These are phyloP conservation scores for Nematocida sp. DNA, from an alignment of 371 early-diverging fungal species.

Conservation along the genomic window DNA sequence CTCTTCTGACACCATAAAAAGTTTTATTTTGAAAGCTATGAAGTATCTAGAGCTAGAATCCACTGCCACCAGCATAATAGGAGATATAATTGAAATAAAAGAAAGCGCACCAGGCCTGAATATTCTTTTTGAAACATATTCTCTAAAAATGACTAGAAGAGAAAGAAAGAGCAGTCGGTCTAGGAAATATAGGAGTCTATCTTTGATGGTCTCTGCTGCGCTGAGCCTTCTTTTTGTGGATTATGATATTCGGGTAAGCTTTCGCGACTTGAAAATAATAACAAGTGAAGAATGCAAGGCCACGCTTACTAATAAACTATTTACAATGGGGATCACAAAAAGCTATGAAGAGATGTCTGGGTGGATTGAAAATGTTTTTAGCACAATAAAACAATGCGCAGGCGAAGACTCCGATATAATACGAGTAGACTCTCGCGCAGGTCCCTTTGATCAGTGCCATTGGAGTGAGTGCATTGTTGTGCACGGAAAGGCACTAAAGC, in stretches of 20 bases:
- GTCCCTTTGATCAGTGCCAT: constrained; percentile 52
- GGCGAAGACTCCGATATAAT: constrained; percentile 34
- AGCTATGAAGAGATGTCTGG: constrained; percentile 40
- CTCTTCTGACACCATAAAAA: constrained; percentile 46
- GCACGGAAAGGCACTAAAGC: constrained; percentile 35
- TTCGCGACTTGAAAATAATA: constrained; percentile 11
- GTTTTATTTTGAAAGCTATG: constrained; percentile 39
- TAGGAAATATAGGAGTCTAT: constrained; percentile 29
- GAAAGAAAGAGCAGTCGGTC: constrained; percentile 36
- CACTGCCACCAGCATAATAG: constrained; percentile 6
- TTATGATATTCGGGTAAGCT: constrained; percentile 23
- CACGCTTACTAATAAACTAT: constrained; percentile 28
- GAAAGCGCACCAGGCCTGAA: constrained; percentile 34
- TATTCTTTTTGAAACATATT: constrained; percentile 52
- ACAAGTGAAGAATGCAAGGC: constrained; percentile 38
- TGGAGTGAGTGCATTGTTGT: constrained; percentile 50
- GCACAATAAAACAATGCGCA: constrained; percentile 10
- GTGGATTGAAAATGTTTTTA: constrained; percentile 45
- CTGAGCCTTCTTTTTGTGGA: constrained; percentile 43
- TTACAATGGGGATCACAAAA: constrained; percentile 53
- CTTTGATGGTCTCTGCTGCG: constrained; percentile 47
- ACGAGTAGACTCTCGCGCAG: neutral
- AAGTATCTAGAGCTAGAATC: constrained; percentile 56
- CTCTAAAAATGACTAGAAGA: constrained; percentile 53
- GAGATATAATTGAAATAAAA: constrained; percentile 37